Base-by-base conservation (phyloP, 208 protist species). In the Crithidia expoeki region DNA sequence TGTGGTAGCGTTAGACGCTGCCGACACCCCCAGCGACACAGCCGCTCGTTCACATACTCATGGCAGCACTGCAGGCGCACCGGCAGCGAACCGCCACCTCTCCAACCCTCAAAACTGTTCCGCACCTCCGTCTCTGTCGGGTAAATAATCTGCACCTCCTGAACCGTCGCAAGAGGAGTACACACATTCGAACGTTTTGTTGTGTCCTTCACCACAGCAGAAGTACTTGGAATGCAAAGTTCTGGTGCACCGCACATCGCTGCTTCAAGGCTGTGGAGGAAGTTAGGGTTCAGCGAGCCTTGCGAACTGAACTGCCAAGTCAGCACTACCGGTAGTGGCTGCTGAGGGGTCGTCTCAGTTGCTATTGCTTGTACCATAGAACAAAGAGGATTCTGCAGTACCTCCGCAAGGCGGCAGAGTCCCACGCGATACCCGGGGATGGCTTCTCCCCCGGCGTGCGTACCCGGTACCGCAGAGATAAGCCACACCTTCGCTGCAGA, bases 221-320 rank as follows among this genome's bases (percentile, higher is more conserved):
- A 3, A 47, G n/a, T n/a, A n/a, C n/a, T n/a, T n/a, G n/a, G n/a
- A n/a, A n/a, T n/a, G n/a, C n/a, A n/a, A n/a, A n/a, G 19, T 2
- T 61, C 74, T 7, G 70, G 53, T 16, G 30, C 30, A 4, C 67
- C 67, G 58, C 73, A 53, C 86, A 91, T 92, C 27, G 76, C 65
- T 12, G 64, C 33, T 44, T 76, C 60, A 27, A 93, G 52, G 1
- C 61, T n/a, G 19, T 40, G 42, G n/a, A 96, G 36, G 62, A 96
- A 96, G 6, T 2, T 12, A 1, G 70, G 58, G 12, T 74, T 88
- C 49, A 96, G 58, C 23, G 71, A 74, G 0, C 90, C 90, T 36
- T 96, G 90, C 4, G 88, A 94, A 63, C 81, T 91, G 84, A 90
- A 96, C 73, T 96, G 90, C 88, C 90, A 96, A 27, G 69, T 88